These are phyloP conservation scores for Stramenopiles sp. DNA, from an alignment of 352 stramenopile species.

Conservation along the genomic window DNA sequence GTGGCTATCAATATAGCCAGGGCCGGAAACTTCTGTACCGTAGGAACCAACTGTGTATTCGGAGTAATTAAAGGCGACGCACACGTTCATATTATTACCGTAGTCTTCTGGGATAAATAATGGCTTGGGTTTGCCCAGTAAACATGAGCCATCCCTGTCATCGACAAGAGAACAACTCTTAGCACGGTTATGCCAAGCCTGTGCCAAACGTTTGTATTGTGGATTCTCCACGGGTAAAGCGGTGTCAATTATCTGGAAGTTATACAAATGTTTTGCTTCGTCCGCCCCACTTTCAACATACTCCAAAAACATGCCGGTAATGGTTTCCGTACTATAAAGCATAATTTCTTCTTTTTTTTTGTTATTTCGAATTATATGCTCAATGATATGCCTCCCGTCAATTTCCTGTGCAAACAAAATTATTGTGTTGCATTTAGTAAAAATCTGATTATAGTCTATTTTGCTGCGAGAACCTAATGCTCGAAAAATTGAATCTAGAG, in stretches of 20 bases:
- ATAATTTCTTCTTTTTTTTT: neutral
- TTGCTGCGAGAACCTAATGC: neutral
- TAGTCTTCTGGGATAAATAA: neutral
- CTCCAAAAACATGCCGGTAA: neutral
- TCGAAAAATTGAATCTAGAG: neutral
- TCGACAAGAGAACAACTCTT: neutral
- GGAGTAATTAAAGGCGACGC: neutral
- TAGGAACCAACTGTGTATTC: neutral
- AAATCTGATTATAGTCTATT: neutral
- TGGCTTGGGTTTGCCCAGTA: neutral
- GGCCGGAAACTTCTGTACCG: neutral
- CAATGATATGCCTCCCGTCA: neutral
- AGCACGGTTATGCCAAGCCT: neutral
- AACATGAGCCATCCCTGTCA: neutral
- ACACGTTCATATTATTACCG: neutral
- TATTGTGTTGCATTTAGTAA: neutral
- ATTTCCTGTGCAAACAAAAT: neutral
- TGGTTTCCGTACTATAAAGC: neutral
- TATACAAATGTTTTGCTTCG: neutral
- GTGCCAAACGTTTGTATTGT: neutral
- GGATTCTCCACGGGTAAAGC: neutral
- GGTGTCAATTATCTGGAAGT: neutral
- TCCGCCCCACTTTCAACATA: neutral
- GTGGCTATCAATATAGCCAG: neutral
- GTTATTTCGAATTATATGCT: neutral